phyloP scores from a whole-genome alignment of 306 rosid genomes.

The Crotalaria pallida region DNA sequence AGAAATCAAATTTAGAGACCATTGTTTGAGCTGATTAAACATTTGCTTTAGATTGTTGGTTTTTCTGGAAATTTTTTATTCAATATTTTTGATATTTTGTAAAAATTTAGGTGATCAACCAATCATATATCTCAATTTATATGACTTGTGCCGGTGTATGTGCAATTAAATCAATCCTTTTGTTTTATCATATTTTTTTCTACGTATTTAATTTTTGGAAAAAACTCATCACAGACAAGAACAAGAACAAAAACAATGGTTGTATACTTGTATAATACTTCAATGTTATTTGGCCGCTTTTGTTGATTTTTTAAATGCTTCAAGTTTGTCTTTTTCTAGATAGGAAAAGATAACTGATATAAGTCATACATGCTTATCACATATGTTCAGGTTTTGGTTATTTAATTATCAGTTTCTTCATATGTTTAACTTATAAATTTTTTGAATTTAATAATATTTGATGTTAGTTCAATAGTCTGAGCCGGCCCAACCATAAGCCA shows the following conservation, averaged over 20 bases:
- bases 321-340: conserved; percentile 17
- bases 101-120: too few relatives aligned
- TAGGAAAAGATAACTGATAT: not conserved
- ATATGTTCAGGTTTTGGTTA: not conserved
- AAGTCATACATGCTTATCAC: not conserved
- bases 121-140: too few relatives aligned
- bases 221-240: not conserved
- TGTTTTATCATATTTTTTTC: not conserved
- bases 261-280: not conserved
- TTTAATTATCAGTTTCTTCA: conserved; percentile 14
- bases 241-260: not conserved
- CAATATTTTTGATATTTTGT: not conserved
- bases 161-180: too few relatives aligned
- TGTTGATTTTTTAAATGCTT: conserved; percentile 4
- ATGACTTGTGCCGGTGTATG: too few relatives aligned
- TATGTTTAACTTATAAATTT: conserved; percentile 15
- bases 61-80: conserved; percentile 2
- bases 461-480: conserved; percentile 39
- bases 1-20: not conserved
- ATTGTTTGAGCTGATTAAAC: conserved; percentile 15
- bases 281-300: not conserved
- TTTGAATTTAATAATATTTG: conserved; percentile 30
- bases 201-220: not conserved
- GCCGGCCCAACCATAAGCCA: too few relatives aligned
- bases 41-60: conserved; percentile 12